phyloP scores from a whole-genome alignment of 768 basidiomycete genomes.

The Leccinum barrowsii region DNA sequence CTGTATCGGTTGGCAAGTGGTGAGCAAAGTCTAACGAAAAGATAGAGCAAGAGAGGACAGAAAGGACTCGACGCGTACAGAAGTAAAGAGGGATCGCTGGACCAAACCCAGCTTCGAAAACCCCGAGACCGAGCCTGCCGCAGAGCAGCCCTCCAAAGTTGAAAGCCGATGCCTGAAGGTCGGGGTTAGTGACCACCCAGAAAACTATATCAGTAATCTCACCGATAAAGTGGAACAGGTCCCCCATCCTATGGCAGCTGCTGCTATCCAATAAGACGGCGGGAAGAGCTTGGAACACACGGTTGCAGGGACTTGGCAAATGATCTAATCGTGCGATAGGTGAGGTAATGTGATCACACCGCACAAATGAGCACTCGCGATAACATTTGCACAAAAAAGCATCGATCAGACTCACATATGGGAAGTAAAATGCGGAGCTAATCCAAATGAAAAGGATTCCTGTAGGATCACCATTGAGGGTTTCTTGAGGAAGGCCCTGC shows the following conservation, averaged over 20 bases:
- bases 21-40: background rate
- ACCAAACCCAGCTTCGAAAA: conserved; percentile 77
- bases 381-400: background rate
- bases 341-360: background rate
- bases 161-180: conserved; percentile 56
- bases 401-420: conserved; percentile 50
- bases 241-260: conserved; percentile 70
- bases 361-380: background rate
- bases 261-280: conserved; percentile 66
- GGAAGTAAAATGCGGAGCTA: conserved; percentile 73
- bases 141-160: conserved; percentile 57
- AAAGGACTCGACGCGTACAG: conserved; percentile 42
- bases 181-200: background rate
- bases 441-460: conserved; percentile 71
- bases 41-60: background rate
- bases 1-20: conserved; percentile 33
- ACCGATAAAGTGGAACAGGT: conserved; percentile 72
- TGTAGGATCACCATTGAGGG: conserved; percentile 61
- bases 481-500: conserved; percentile 66
- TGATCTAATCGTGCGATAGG: conserved; percentile 42
- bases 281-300: conserved; percentile 64
- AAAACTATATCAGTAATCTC: conserved; percentile 5
- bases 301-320: conserved; percentile 67
- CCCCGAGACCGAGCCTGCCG: conserved; percentile 59
- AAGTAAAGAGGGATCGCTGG: conserved; percentile 78